A percentile compares a stretch with the other conserved stretches of the same genome.
These are phyloP conservation scores for Drosera capensis DNA, from an alignment of 148 eudicot species.

Conservation along the genomic window DNA sequence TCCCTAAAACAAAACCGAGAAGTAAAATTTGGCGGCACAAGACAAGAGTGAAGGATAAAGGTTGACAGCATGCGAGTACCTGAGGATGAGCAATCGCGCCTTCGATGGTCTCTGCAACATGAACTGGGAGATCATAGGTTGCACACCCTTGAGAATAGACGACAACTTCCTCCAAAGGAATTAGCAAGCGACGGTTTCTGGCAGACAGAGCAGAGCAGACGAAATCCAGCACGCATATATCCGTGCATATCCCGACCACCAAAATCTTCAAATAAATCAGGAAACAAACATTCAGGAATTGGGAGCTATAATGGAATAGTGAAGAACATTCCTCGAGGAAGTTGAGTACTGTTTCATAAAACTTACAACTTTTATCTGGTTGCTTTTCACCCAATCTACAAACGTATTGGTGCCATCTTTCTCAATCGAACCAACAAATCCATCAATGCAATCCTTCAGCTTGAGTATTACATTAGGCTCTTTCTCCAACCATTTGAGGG, in stretches of 20 bases:
- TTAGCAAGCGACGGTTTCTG: slow-evolving; percentile 18
- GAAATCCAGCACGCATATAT: slow-evolving; percentile 30
- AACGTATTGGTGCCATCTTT: slow-evolving; percentile 24
- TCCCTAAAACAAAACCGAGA: background rate
- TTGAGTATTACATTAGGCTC: slow-evolving; percentile 18
- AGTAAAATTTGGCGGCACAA: background rate
- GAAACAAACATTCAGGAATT: background rate
- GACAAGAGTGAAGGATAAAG: background rate
- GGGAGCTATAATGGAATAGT: no score
- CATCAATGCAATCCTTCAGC: slow-evolving; percentile 29
- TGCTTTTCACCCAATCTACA: slow-evolving; percentile 19
- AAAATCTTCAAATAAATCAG: slow-evolving; percentile 12
- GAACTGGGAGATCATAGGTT: slow-evolving; percentile 23
- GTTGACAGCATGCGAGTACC: slow-evolving; percentile 8
- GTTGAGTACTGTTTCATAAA: background rate
- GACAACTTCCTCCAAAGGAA: slow-evolving; percentile 22
- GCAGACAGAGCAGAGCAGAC: slow-evolving; percentile 26
- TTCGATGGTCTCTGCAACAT: slow-evolving; percentile 14
- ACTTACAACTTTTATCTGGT: slow-evolving; percentile 19
- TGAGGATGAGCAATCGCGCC: slow-evolving; percentile 26
- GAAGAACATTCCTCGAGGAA: background rate
- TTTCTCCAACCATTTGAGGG: slow-evolving; percentile 25
- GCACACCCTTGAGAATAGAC: slow-evolving; percentile 26
- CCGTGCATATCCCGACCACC: slow-evolving; percentile 30
- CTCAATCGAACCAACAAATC: slow-evolving; percentile 26